Evolutionary conservation across 2,329 filamentous ascomycete species (phyloP).

Genomic region (Claviceps pusilla): DNA sequence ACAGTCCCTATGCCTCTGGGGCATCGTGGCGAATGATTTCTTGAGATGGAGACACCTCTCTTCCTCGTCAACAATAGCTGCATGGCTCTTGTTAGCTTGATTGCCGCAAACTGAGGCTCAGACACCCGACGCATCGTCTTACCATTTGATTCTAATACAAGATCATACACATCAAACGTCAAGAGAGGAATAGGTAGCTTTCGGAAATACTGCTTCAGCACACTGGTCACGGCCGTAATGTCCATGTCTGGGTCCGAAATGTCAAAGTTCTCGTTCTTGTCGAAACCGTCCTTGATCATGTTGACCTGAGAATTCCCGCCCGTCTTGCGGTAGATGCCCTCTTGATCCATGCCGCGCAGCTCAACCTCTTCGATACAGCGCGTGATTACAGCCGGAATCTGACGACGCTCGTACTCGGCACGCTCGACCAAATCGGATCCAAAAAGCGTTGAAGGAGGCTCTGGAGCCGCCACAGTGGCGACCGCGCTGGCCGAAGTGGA

Average conservation of each 20-base stretch:
- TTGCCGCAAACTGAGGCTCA: background rate
- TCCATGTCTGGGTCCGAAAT: slow-evolving; percentile 89
- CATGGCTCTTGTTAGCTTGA: background rate
- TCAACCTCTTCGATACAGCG: slow-evolving; percentile 96
- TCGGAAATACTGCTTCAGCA: slow-evolving; percentile 94
- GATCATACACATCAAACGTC: slow-evolving; percentile 85
- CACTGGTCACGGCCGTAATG: slow-evolving; percentile 90
- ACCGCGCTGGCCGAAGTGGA: slow-evolving; percentile 28
- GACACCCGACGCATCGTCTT: slow-evolving; percentile 20
- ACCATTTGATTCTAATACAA: slow-evolving; percentile 67
- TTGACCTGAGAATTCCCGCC: slow-evolving; percentile 87
- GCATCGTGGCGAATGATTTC: slow-evolving; percentile 62
- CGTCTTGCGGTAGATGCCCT: slow-evolving; percentile 96
- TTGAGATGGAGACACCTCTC: slow-evolving; percentile 59
- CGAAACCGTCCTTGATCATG: slow-evolving; percentile 79
- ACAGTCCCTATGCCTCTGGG: slow-evolving; percentile 71
- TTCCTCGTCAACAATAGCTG: slow-evolving; percentile 48
- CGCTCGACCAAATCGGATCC: slow-evolving; percentile 78
- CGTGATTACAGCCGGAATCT: slow-evolving; percentile 80
- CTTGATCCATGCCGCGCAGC: slow-evolving; percentile 86
- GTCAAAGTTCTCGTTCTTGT: slow-evolving; percentile 71
- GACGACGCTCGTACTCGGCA: slow-evolving; percentile 73
- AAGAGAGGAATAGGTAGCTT: slow-evolving; percentile 80
- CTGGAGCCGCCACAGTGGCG: slow-evolving; percentile 28
- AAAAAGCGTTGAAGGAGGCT: slow-evolving; percentile 53